A percentile compares a stretch with the other conserved stretches of the same genome.
These are phyloP conservation scores for Deuterostichococcus epilithicus DNA, from an alignment of 139 green algal genomes.

Conservation along the genomic window DNA sequence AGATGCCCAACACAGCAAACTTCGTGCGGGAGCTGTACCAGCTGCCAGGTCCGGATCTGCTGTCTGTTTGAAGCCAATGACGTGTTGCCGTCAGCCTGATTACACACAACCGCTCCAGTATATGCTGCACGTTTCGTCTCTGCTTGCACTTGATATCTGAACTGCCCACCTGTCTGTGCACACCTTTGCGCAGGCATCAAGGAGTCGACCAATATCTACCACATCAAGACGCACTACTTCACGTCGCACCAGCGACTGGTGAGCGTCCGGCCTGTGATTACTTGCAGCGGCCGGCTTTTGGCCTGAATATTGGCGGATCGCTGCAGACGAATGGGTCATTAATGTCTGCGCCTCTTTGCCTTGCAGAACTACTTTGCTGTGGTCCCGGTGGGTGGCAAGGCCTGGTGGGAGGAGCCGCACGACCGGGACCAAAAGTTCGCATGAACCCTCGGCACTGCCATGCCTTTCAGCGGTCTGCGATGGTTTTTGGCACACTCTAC, in stretches of 20 bases:
- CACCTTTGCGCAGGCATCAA: conserved; percentile 32
- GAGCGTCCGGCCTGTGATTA: background rate
- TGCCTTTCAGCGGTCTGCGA: too few relatives aligned
- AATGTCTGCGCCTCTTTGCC: conserved; percentile 50
- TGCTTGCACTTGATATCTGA: too few relatives aligned
- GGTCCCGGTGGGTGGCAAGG: conserved; percentile 53
- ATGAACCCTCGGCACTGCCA: too few relatives aligned
- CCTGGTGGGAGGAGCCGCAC: conserved; percentile 68
- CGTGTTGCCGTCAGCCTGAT: too few relatives aligned
- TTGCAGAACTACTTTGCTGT: conserved; percentile 78
- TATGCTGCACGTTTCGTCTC: background rate
- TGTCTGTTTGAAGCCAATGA: background rate
- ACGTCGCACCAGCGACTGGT: conserved; percentile 39
- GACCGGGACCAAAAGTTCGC: conserved; percentile 16
- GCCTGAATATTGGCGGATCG: too few relatives aligned
- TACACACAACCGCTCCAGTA: background rate
- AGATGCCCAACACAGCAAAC: conserved; percentile 74
- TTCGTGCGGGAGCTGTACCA: conserved; percentile 80
- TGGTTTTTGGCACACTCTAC: too few relatives aligned
- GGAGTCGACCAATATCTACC: conserved; percentile 74
- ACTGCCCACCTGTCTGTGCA: background rate
- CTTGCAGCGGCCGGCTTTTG: too few relatives aligned
- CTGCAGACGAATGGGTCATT: too few relatives aligned
- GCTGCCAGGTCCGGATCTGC: conserved; percentile 42
- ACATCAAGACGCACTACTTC: conserved; percentile 95